A percentile compares a stretch with the other conserved stretches of the same genome.
phyloP scores from a whole-genome alignment of 176 grass and related monocot genomes.

The Rhynchospora tenuis region DNA sequence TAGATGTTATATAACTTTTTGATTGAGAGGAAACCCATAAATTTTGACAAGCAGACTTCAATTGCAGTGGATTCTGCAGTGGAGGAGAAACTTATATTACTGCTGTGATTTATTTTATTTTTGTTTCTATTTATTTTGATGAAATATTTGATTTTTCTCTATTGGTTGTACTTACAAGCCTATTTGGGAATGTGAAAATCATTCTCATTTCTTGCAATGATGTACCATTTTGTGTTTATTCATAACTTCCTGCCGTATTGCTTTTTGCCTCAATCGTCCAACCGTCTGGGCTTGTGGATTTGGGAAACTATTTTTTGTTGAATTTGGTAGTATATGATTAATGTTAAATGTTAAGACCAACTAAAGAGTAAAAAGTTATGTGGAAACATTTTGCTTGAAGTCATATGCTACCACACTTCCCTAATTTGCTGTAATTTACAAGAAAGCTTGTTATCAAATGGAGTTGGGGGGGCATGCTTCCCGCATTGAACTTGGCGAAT shows the following conservation, averaged over 20 bases:
- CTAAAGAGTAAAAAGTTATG: no score
- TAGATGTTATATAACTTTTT: conserved; percentile 21
- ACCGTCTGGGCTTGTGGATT: neutral
- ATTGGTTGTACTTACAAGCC: neutral
- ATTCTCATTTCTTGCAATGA: neutral
- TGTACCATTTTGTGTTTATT: neutral
- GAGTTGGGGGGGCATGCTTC: no score
- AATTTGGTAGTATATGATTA: neutral
- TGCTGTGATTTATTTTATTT: neutral
- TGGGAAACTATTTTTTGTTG: neutral
- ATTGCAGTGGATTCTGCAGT: conserved; percentile 12
- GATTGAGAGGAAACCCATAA: neutral
- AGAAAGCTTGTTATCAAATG: no score
- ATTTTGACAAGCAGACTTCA: conserved; percentile 5
- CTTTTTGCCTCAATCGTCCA: neutral
- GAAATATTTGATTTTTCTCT: no score
- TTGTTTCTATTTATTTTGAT: neutral
- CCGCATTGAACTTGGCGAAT: no score
- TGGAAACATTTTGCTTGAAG: no score
- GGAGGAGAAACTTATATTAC: neutral
- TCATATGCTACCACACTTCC: no score
- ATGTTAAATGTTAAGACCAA: neutral
- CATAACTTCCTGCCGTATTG: neutral
- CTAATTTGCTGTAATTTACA: neutral
- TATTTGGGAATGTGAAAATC: neutral